A percentile compares a stretch with the other conserved stretches of the same genome.
Conservation (phyloP, 2,329 filamentous ascomycete genomes). For the Annulohypoxylon truncatum region DNA sequence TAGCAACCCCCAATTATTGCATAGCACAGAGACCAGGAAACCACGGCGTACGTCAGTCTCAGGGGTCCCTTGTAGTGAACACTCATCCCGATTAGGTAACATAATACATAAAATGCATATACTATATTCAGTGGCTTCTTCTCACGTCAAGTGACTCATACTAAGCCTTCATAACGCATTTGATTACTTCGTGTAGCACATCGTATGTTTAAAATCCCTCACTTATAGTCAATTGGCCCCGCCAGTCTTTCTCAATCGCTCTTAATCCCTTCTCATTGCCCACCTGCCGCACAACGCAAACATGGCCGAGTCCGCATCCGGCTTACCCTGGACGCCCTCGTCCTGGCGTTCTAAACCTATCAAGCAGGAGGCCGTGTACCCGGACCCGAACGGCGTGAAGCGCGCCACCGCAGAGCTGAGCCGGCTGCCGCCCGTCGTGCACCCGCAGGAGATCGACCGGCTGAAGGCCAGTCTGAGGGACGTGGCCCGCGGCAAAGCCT, state of each 20-base stretch:
- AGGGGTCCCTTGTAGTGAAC: background rate
- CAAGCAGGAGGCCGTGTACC: slow-evolving; percentile 79
- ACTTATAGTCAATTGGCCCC: background rate
- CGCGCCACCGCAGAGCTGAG: slow-evolving; percentile 73
- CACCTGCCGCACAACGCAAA: background rate
- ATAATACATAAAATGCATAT: background rate
- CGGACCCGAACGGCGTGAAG: slow-evolving; percentile 68
- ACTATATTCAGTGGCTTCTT: background rate
- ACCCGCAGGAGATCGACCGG: slow-evolving; percentile 81
- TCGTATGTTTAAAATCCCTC: background rate
- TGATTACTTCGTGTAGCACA: background rate
- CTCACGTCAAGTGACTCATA: background rate
- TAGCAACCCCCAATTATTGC: background rate
- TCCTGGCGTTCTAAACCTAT: slow-evolving; percentile 84
- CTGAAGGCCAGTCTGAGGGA: slow-evolving; percentile 83
- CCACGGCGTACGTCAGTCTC: background rate
- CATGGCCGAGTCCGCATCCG: slow-evolving; percentile 26
- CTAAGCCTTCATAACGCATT: background rate
- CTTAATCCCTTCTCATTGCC: background rate
- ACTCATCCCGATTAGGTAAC: slow-evolving; percentile 27
- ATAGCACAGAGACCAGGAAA: background rate
- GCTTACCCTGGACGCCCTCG: slow-evolving; percentile 64
- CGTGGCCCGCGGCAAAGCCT: slow-evolving; percentile 90
- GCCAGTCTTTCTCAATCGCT: background rate
- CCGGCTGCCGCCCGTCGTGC: slow-evolving; percentile 80